Conservation (phyloP, 331 rosid species). For the Erythrophleum ivorense region DNA sequence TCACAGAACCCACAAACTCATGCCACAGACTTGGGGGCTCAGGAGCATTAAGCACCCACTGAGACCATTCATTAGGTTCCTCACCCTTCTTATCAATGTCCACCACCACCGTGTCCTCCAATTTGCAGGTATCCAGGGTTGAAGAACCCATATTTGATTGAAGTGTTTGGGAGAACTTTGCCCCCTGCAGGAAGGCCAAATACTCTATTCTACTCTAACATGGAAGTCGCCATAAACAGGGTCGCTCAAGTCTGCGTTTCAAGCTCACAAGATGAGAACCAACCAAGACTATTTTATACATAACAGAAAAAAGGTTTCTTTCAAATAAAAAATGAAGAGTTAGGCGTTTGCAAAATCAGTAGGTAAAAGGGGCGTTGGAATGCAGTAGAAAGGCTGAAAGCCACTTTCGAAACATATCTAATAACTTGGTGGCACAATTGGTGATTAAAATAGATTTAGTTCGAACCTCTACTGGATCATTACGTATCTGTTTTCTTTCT, state of each 20-base stretch:
- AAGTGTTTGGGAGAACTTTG: conserved; percentile 76
- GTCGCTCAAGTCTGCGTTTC: neutral
- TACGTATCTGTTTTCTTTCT: too few species aligned
- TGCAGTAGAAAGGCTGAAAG: neutral
- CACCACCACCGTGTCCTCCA: conserved; percentile 19
- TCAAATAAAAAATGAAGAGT: neutral
- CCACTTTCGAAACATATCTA: neutral
- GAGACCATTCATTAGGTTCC: conserved; percentile 37
- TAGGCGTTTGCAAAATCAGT: neutral
- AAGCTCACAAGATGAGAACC: neutral
- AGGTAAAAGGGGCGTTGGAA: neutral
- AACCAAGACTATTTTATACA: neutral
- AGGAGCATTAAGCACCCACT: conserved; percentile 68
- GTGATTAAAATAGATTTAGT: neutral
- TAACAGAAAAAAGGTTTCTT: neutral
- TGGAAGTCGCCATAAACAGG: neutral
- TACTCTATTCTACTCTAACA: neutral
- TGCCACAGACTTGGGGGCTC: conserved; percentile 56
- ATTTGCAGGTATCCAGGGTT: too few species aligned
- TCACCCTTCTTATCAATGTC: conserved; percentile 46
- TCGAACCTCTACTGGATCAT: neutral
- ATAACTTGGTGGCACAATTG: neutral
- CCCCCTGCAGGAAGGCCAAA: neutral
- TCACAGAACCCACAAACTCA: conserved; percentile 41
- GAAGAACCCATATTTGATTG: conserved; percentile 49